Percentiles rank a stretch among this genome's conserved stretches.
Evolutionary conservation across 257 asterid genomes (phyloP).

Genomic region (Fraxinus excelsior): DNA sequence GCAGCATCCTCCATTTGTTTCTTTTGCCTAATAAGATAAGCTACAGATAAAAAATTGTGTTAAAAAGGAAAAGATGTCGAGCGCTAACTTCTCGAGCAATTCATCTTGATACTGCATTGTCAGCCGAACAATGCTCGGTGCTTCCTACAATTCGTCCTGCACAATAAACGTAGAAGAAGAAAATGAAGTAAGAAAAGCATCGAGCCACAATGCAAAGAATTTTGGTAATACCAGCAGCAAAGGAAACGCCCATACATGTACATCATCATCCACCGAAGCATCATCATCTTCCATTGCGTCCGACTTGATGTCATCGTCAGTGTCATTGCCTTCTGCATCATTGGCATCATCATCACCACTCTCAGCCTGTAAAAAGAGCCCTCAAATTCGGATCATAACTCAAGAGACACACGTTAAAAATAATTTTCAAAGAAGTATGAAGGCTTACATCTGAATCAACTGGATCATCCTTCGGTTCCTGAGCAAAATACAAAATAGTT

Average conservation of each 20-base stretch:
- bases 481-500: too few species aligned
- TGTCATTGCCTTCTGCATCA: too few species aligned
- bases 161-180: neutral
- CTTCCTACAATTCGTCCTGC: slow-evolving; percentile 81
- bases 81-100: slow-evolving; percentile 23
- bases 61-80: slow-evolving; percentile 14
- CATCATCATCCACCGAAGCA: slow-evolving; percentile 43
- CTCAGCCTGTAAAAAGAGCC: too few species aligned
- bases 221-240: neutral
- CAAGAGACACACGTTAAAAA: too few species aligned
- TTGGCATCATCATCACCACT: too few species aligned
- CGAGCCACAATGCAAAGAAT: neutral
- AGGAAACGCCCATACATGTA: slow-evolving; percentile 46
- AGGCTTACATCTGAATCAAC: too few species aligned
- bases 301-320: slow-evolving; percentile 29
- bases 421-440: too few species aligned
- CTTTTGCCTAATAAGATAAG: slow-evolving; percentile 29
- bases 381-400: too few species aligned
- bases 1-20: slow-evolving; percentile 30
- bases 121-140: slow-evolving; percentile 16
- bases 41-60: slow-evolving; percentile 30
- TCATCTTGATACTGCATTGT: slow-evolving; percentile 26
- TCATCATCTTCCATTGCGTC: slow-evolving; percentile 42
- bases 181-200: neutral
- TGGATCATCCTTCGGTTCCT: too few species aligned